These are phyloP conservation scores for Sporobolomyces roseus DNA, from an alignment of 768 basidiomycete species.

Conservation along the genomic window DNA sequence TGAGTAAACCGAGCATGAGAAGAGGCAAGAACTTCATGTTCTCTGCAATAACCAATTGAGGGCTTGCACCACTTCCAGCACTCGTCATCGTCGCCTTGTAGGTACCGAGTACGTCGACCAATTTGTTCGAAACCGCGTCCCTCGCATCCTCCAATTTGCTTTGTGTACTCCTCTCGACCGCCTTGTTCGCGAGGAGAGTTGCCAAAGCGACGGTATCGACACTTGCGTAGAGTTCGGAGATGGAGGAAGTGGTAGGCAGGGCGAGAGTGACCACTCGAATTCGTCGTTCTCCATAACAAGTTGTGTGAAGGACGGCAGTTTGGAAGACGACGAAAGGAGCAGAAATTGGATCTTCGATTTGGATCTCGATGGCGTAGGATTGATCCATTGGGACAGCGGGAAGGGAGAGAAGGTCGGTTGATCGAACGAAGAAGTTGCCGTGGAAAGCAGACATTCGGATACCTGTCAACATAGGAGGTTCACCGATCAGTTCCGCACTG, in stretches of 20 bases:
- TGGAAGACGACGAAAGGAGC: conserved; percentile 89
- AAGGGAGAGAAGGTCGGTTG: conserved; percentile 91
- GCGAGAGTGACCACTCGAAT: conserved; percentile 86
- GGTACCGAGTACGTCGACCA: conserved; percentile 75
- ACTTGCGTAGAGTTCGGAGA: conserved; percentile 84
- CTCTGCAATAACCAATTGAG: conserved; percentile 84
- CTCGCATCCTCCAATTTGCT: conserved; percentile 85
- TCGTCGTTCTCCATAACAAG: conserved; percentile 83
- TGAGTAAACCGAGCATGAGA: conserved; percentile 79
- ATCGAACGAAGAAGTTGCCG: conserved; percentile 97
- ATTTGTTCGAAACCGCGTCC: conserved; percentile 74
- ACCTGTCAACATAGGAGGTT: conserved; percentile 52
- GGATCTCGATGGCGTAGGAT: conserved; percentile 90
- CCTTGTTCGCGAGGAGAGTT: conserved; percentile 83
- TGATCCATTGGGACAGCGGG: conserved; percentile 95
- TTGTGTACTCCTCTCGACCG: conserved; percentile 78
- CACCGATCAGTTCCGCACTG: background rate
- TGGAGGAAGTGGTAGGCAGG: conserved; percentile 77
- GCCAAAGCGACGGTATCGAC: conserved; percentile 83
- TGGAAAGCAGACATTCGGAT: conserved; percentile 96
- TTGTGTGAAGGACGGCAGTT: conserved; percentile 89
- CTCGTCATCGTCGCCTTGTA: conserved; percentile 97
- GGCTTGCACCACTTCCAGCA: conserved; percentile 85
- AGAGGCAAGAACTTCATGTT: conserved; percentile 94
- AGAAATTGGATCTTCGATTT: conserved; percentile 89